Evolutionary conservation across 306 rosid genomes (phyloP), one percentile per base, ranked within the genome.

Genomic region (Biancaea sappan): DNA sequence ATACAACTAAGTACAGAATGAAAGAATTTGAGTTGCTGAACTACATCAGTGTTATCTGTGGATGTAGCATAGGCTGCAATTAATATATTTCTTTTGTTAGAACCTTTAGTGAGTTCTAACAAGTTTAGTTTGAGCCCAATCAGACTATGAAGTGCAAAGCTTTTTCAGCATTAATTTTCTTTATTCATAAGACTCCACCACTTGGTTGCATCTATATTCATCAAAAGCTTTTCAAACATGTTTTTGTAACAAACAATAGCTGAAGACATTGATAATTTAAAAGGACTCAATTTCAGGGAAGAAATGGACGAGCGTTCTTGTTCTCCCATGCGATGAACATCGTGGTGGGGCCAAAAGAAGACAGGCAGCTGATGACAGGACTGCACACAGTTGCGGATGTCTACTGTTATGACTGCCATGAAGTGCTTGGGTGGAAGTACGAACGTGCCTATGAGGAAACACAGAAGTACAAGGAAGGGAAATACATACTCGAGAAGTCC

Each of bases 381-480:
- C 82, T 79, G 0, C 88, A 91, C 81, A 80, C 82, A 37, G 80
- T 86, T 40, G 81, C 84, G 65, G 92, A 87, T 82, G 82, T 84
- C 13, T 79, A 31, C 40, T 87, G 97, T 84, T 51, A 34, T 52
- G 89, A 85, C 25, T 91, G 97, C 52, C 60, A 50, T 9, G 78
- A 82, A 26, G 50, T 77, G 4, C 85, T 91, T 64, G 92, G 94
- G 24, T 91, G 94, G 92, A 91, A 86, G 70, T 89, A 87, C 75
- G 84, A 79, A n/a, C 54, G 72, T 37, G 92, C 92, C 37, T 89
- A 78, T 75, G 86, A 82, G 65, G 83, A 77, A 48, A 16, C 84
- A 6, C 89, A 83, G 67, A 83, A 71, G 79, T 83, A 83, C 34
- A 83, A 83, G 52, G 81, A 79, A 65, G 86, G 86, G 4, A 83